Base-by-base conservation (phyloP, 2,329 filamentous ascomycete genomes). In the Penicillium sp. region DNA sequence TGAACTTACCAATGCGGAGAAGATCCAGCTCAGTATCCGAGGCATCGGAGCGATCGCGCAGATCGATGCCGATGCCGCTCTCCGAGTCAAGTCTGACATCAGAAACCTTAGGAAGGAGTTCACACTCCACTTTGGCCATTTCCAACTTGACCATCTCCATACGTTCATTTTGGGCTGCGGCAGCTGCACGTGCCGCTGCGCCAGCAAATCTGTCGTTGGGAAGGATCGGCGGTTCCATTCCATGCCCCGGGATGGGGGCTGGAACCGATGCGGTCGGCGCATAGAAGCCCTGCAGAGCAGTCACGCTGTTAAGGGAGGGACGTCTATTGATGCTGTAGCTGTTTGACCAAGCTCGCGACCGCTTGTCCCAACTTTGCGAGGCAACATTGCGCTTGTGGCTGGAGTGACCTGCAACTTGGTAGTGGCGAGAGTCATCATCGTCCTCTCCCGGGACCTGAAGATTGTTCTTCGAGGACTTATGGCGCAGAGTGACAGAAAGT, bases 1-100 rank as follows among this genome's bases (percentile, higher is more conserved):
- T 7, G 15, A 37, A 33, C 63, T 52, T 63, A 73, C 72, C 70
- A 55, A 71, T 56, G 40, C 74, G 73, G 26, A 74, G 51, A 21
- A 77, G 54, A 27, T 70, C 68, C 36, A 70, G 55, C 41, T 70
- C 69, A 9, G 60, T 55, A 18, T 73, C 67, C 1, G 68, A 68
- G 9, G 65, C 52, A 13, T 75, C 71, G 7, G 67, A 67, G 27
- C 61, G 66, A 49, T 74, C 71, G 18, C 69, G 70, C 46, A 77
- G 48, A 47, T 74, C 70, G 44, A 79, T 78, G 17, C 75, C 76
- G 52, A 79, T 79, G 9, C 77, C 77, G 62, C 77, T 79, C 60
- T 79, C 77, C 3, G 77, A 74, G 58, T 79, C 77, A 18, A 74
- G 48, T 43, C 54, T 67, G 21, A 60, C 54, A 36, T 73, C 68